Conservation (phyloP, 352 stramenopile species). For the Paralagenidium karlingii region DNA sequence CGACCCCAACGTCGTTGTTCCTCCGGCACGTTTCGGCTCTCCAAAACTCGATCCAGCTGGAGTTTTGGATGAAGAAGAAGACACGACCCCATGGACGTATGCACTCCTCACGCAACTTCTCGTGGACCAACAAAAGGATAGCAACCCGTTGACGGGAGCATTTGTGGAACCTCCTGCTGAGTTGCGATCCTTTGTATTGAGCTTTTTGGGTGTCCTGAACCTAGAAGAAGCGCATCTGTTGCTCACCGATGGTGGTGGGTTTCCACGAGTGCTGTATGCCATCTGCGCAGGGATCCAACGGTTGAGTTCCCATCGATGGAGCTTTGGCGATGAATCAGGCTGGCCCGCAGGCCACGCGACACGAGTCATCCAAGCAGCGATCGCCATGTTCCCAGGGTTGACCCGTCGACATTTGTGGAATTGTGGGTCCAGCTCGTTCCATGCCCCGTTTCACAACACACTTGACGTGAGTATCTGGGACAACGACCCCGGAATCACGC, state of each 20-base stretch:
- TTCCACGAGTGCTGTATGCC: slow-evolving; percentile 28
- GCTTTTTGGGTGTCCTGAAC: slow-evolving; percentile 53
- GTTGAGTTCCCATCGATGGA: slow-evolving; percentile 46
- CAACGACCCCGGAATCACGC: slow-evolving; percentile 56
- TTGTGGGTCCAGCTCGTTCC: slow-evolving; percentile 34
- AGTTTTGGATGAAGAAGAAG: neutral
- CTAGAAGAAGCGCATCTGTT: slow-evolving; percentile 27
- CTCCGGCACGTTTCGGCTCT: slow-evolving; percentile 21
- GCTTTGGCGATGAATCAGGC: slow-evolving; percentile 23
- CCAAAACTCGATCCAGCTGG: slow-evolving; percentile 15
- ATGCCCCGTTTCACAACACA: too few relatives aligned
- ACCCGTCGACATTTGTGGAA: slow-evolving; percentile 49
- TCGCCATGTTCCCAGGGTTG: slow-evolving; percentile 38
- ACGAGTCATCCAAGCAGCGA: slow-evolving; percentile 22
- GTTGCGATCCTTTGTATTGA: slow-evolving; percentile 40
- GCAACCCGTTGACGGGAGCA: slow-evolving; percentile 2
- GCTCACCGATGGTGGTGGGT: too few relatives aligned
- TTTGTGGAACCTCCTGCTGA: slow-evolving; percentile 25
- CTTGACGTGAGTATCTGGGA: slow-evolving; percentile 65
- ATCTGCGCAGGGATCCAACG: slow-evolving; percentile 38
- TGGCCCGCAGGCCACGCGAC: slow-evolving; percentile 38
- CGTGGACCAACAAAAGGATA: slow-evolving; percentile 12
- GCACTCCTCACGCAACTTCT: slow-evolving; percentile 9
- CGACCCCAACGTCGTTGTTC: slow-evolving; percentile 8
- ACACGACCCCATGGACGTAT: slow-evolving; percentile 12